Evolutionary conservation across 129 eudicot genomes (phyloP).

Genomic region (Flaveria ramosissima): DNA sequence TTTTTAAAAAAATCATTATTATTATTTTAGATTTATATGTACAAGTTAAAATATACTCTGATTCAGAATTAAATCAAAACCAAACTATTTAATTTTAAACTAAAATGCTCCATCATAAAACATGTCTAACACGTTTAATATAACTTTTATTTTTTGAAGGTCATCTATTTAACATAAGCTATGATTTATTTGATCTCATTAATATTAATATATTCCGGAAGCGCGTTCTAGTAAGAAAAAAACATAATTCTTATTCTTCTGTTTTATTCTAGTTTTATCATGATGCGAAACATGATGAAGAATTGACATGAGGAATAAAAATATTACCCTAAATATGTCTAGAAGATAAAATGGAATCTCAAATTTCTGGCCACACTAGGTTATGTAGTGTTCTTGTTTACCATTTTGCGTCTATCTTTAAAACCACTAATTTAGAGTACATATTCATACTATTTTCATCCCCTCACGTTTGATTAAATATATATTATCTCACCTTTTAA

Average conservation of each 20-base stretch:
- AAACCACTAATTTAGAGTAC: constrained; percentile 18
- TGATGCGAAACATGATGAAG: constrained; percentile 20
- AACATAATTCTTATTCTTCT: neutral
- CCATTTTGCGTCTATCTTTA: constrained; percentile 21
- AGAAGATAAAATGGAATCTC: constrained; percentile 35
- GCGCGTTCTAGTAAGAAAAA: too few relatives aligned
- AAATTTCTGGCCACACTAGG: constrained; percentile 25
- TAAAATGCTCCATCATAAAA: neutral
- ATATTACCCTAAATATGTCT: constrained; percentile 15
- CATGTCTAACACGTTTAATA: neutral
- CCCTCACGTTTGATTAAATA: neutral
- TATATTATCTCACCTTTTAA: neutral
- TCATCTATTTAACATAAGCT: too few relatives aligned
- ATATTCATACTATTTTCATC: constrained; percentile 17
- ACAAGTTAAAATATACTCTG: too few relatives aligned
- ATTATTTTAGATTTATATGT: neutral
- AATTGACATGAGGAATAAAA: constrained; percentile 14
- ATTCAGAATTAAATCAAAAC: neutral
- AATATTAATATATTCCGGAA: too few relatives aligned
- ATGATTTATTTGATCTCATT: too few relatives aligned
- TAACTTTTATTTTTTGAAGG: neutral
- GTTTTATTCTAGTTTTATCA: neutral
- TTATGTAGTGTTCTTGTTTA: neutral
- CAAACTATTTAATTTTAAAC: too few relatives aligned
- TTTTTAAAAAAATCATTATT: neutral